These are phyloP conservation scores for Maudiozyma saulgeensis DNA, from an alignment of 805 yeast genomes.

Conservation along the genomic window DNA sequence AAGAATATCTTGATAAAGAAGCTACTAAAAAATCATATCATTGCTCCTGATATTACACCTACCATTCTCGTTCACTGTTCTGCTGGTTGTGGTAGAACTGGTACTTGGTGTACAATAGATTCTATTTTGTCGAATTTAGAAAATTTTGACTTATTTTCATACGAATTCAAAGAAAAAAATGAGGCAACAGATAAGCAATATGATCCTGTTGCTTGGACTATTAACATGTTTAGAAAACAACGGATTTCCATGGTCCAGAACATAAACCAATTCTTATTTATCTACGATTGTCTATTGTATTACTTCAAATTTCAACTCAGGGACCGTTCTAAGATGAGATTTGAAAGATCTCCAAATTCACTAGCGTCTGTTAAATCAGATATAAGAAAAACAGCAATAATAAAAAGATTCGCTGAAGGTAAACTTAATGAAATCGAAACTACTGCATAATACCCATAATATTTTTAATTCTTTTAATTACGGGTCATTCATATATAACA, in stretches of 20 bases:
- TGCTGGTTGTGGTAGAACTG: conserved; percentile 96
- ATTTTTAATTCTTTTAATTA: neutral
- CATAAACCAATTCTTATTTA: conserved; percentile 60
- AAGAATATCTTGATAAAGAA: conserved; percentile 34
- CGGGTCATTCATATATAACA: too few relatives aligned
- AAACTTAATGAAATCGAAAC: conserved; percentile 2
- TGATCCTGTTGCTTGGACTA: conserved; percentile 54
- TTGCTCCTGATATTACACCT: conserved; percentile 25
- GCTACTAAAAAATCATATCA: conserved; percentile 9
- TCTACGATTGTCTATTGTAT: conserved; percentile 50
- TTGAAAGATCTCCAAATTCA: neutral
- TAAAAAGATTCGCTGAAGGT: conserved; percentile 3
- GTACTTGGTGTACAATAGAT: conserved; percentile 73
- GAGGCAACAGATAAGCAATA: conserved; percentile 7
- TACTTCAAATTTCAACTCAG: conserved; percentile 18
- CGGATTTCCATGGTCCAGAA: conserved; percentile 80
- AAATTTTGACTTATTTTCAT: conserved; percentile 14
- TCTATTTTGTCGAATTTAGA: conserved; percentile 36
- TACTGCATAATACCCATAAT: neutral
- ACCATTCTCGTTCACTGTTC: conserved; percentile 81
- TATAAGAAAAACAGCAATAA: conserved; percentile 2
- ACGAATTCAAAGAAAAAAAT: conserved; percentile 8
- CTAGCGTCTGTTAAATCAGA: neutral
- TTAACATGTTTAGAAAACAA: conserved; percentile 61
- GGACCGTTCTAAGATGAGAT: conserved; percentile 2